A percentile compares a stretch with the other conserved stretches of the same genome.
Evolutionary conservation across 768 basidiomycete species (phyloP).

Genomic region (Lentinula detonsa): DNA sequence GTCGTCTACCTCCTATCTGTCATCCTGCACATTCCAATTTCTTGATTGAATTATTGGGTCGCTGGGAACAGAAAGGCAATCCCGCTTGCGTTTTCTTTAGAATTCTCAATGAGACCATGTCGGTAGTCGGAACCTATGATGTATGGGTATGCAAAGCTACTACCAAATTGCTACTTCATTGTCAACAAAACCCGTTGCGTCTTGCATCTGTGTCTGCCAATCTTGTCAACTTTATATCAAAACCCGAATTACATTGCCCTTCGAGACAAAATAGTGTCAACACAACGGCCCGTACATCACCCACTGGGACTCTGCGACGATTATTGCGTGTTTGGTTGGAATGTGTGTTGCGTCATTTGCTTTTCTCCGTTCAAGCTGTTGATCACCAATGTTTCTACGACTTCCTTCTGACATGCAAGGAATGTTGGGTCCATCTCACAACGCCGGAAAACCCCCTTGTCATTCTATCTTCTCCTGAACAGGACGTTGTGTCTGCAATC

Average conservation of each 20-base stretch:
- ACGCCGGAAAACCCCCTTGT: neutral
- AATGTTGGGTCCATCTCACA: neutral
- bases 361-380: neutral
- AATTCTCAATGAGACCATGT: constrained; percentile 25
- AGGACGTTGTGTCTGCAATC: neutral
- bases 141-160: constrained; percentile 40
- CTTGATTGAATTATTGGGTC: constrained; percentile 36
- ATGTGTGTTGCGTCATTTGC: neutral
- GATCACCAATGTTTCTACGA: neutral
- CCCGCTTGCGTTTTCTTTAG: constrained; percentile 24
- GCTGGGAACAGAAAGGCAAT: constrained; percentile 27
- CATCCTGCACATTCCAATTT: constrained; percentile 42
- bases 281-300: neutral
- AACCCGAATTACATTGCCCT: neutral
- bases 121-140: constrained; percentile 8
- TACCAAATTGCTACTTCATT: constrained; percentile 19
- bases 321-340: neutral
- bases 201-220: constrained; percentile 23
- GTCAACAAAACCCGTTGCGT: constrained; percentile 7
- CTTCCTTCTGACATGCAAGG: neutral
- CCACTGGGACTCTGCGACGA: neutral
- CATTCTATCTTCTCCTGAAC: neutral
- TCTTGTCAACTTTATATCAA: constrained; percentile 17
- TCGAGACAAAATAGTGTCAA: neutral
- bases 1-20: constrained; percentile 24